A percentile compares a stretch with the other conserved stretches of the same genome.
phyloP scores from a whole-genome alignment of 805 yeast species.

The Saitoella complicata region DNA sequence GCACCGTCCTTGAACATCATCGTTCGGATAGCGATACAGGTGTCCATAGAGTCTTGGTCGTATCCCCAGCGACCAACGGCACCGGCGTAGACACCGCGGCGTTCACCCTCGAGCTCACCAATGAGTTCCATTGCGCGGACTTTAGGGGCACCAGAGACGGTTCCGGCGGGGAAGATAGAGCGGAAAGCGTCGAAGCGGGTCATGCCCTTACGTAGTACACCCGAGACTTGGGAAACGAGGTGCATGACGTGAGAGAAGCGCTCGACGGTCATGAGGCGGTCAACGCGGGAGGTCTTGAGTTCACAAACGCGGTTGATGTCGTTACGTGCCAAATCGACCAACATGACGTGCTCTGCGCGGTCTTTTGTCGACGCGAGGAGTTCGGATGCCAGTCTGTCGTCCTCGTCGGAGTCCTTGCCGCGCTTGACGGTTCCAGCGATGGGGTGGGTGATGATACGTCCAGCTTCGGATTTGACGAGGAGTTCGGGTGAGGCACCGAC shows the following conservation, averaged over 20 bases:
- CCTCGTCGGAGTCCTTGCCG: constrained; percentile 84
- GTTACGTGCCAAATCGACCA: constrained; percentile 92
- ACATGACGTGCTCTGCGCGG: constrained; percentile 96
- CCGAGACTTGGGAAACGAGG: constrained; percentile 85
- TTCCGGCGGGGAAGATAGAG: constrained; percentile 97
- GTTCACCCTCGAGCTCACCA: constrained; percentile 75
- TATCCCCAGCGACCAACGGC: constrained; percentile 98
- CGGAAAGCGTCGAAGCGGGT: constrained; percentile 93
- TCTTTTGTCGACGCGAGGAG: constrained; percentile 70
- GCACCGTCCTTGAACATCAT: constrained; percentile 85
- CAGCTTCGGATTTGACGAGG: constrained; percentile 64
- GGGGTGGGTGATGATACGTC: constrained; percentile 82
- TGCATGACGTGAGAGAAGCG: constrained; percentile 96
- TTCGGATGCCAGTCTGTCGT: constrained; percentile 61
- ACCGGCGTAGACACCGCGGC: constrained; percentile 95
- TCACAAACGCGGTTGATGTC: constrained; percentile 91
- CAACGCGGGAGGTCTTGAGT: constrained; percentile 72
- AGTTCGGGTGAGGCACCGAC: constrained; percentile 97
- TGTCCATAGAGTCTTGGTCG: constrained; percentile 88
- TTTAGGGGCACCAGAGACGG: constrained; percentile 97
- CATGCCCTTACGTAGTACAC: constrained; percentile 67
- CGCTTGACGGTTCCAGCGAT: constrained; percentile 93
- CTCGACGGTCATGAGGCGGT: constrained; percentile 75
- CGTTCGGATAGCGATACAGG: constrained; percentile 93
- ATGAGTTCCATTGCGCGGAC: constrained; percentile 92